A percentile compares a stretch with the other conserved stretches of the same genome.
These are phyloP conservation scores for Metschnikowia kofuensis DNA, from an alignment of 805 yeast genomes.

Conservation along the genomic window DNA sequence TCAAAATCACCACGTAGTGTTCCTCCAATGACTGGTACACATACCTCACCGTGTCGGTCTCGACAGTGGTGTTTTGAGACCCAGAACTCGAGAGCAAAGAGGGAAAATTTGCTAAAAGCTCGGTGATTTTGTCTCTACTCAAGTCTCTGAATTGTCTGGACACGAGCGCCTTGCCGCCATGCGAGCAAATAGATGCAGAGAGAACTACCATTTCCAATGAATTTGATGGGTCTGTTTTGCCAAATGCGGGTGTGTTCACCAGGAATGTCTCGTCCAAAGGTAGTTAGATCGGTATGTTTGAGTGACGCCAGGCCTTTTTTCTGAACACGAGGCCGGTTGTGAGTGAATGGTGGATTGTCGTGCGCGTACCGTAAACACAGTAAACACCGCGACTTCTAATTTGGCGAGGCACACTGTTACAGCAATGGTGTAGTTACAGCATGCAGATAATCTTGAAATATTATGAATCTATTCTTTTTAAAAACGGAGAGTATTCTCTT, in stretches of 20 bases:
- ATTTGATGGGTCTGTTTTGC: neutral
- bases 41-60: constrained; percentile 86
- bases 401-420: no score
- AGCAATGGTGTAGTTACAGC: no score
- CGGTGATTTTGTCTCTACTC: constrained; percentile 79
- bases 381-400: no score
- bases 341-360: constrained; percentile 9
- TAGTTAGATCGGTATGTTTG: neutral
- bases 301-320: neutral
- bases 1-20: constrained; percentile 83
- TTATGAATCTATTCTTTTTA: neutral
- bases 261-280: neutral
- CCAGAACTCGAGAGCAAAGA: constrained; percentile 64
- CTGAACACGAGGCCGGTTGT: constrained; percentile 6
- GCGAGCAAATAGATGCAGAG: constrained; percentile 93
- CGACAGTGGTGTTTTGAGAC: constrained; percentile 89
- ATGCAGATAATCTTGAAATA: no score
- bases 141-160: constrained; percentile 90
- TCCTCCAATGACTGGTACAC: constrained; percentile 96
- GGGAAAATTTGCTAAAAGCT: constrained; percentile 83
- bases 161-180: constrained; percentile 87
- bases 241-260: neutral
- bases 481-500: neutral
- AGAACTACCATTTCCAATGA: constrained; percentile 59
- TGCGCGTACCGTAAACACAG: constrained; percentile 6